These are phyloP conservation scores for Candida golubevii DNA, from an alignment of 805 yeast genomes.

Conservation along the genomic window DNA sequence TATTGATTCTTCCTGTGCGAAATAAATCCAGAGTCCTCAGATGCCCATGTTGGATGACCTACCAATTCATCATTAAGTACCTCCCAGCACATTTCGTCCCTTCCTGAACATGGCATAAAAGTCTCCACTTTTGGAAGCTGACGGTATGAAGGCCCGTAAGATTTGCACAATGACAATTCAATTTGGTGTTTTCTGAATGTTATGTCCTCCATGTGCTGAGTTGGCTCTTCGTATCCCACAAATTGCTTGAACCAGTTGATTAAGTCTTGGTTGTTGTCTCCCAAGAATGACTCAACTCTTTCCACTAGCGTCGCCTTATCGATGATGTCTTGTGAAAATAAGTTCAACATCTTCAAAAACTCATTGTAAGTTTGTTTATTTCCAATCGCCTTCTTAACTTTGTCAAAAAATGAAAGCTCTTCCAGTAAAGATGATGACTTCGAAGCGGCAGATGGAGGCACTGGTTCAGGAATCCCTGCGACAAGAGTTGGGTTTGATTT, in stretches of 20 bases:
- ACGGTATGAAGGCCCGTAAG: conserved; percentile 93
- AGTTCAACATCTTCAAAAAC: conserved; percentile 80
- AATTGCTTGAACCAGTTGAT: conserved; percentile 89
- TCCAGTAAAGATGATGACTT: conserved; percentile 64
- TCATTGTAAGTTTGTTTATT: conserved; percentile 89
- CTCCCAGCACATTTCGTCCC: conserved; percentile 99
- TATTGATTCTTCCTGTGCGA: conserved; percentile 99
- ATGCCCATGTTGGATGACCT: conserved; percentile 99
- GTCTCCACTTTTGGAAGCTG: conserved; percentile 90
- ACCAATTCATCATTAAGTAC: conserved; percentile 99
- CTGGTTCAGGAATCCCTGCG: conserved; percentile 84
- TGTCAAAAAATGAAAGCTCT: conserved; percentile 88
- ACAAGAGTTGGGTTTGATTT: conserved; percentile 60
- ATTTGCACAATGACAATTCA: conserved; percentile 85
- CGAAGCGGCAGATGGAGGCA: conserved; percentile 42
- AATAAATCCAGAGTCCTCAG: conserved; percentile 97
- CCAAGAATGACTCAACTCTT: conserved; percentile 81
- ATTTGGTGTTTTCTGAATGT: conserved; percentile 84
- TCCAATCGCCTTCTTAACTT: conserved; percentile 81
- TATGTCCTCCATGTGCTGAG: conserved; percentile 84
- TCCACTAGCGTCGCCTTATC: conserved; percentile 79
- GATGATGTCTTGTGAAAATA: conserved; percentile 86
- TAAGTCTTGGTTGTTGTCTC: conserved; percentile 67
- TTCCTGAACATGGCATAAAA: conserved; percentile 94
- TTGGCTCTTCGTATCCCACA: conserved; percentile 83